Evolutionary conservation across 1,139 yeast species (phyloP).

Genomic region (Diutina neorugosa): DNA sequence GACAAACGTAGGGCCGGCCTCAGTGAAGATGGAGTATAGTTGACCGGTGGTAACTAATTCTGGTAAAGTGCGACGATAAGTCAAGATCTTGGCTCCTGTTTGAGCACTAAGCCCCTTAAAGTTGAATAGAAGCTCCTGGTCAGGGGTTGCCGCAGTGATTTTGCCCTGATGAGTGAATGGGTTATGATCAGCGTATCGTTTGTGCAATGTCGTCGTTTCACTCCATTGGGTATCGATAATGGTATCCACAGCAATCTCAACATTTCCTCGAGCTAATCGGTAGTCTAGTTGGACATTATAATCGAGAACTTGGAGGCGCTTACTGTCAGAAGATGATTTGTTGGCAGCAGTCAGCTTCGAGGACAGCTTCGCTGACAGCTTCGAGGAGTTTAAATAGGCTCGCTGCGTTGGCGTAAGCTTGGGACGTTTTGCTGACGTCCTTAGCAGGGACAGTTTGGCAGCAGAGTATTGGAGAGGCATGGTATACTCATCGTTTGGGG

Average conservation of each 20-base stretch:
- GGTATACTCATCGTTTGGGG: background rate
- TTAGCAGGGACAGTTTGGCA: constrained; percentile 27
- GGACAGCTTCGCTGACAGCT: constrained; percentile 9
- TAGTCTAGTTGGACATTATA: constrained; percentile 23
- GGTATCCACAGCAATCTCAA: constrained; percentile 22
- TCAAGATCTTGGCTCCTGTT: constrained; percentile 21
- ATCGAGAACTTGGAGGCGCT: constrained; percentile 6
- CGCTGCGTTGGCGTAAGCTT: constrained; percentile 8
- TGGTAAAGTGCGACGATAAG: constrained; percentile 24
- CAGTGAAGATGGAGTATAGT: constrained; percentile 27
- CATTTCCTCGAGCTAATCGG: constrained; percentile 20
- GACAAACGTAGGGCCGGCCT: constrained; percentile 32
- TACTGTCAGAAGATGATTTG: constrained; percentile 4
- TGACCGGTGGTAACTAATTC: constrained; percentile 25
- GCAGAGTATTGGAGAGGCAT: constrained; percentile 25
- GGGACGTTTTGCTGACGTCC: constrained; percentile 12
- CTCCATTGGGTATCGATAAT: constrained; percentile 27
- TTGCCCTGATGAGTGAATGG: background rate
- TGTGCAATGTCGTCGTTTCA: constrained; percentile 5
- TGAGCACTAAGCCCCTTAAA: background rate
- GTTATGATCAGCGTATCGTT: background rate
- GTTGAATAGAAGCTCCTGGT: background rate
- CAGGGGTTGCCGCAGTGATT: background rate
- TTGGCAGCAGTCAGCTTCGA: no score
- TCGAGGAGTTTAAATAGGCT: constrained; percentile 8